Evolutionary conservation across 2,329 filamentous ascomycete species (phyloP), one percentile per base, ranked within the genome.

Genomic region (Scedosporium boydii): DNA sequence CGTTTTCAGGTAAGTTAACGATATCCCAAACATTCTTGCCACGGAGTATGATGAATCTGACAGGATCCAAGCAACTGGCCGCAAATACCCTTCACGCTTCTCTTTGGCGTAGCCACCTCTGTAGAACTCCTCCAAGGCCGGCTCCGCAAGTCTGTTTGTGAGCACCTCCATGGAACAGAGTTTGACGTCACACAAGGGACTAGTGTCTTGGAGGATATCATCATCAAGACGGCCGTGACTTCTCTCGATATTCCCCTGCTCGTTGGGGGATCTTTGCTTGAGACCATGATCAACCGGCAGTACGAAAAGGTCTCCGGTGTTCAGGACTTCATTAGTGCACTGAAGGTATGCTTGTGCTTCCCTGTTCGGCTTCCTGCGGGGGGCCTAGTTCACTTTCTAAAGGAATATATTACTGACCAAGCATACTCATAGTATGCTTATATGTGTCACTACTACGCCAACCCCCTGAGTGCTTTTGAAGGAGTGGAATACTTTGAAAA

Each of bases 391-490:
- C 41, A 41, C 48, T 63, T 38, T 10, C 34, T 14, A 14, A 38
- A 38, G 34, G 10, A 38, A 34, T 12, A 14, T 12, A 4, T 9
- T 38, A 38, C 34, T 38, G 34, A 38, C 34, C 34, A 62, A 58
- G 26, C 12, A 18, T 5, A 16, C 29, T 21, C 58, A 38, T 71
- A 91, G 83, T 95, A 93, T 74, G 85, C 87, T 1, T 91, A 92
- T 70, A 93, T 96, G 90, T 90, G 87, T 63, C 89, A 92, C 71
- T 93, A 90, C 69, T 93, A 91, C 68, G 88, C 88, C 46, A 93
- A 92, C 67, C 84, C 88, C 0, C 77, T 92, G 3, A 90, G 86
- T 64, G 72, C 91, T 3, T 79, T 93, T 41, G 73, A 86, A 9
- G 75, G 75, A 2, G 64, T 65, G 26, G 67, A 64, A 44, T 66